phyloP scores from a whole-genome alignment of 306 rosid genomes.

The Coriaria nepalensis region DNA sequence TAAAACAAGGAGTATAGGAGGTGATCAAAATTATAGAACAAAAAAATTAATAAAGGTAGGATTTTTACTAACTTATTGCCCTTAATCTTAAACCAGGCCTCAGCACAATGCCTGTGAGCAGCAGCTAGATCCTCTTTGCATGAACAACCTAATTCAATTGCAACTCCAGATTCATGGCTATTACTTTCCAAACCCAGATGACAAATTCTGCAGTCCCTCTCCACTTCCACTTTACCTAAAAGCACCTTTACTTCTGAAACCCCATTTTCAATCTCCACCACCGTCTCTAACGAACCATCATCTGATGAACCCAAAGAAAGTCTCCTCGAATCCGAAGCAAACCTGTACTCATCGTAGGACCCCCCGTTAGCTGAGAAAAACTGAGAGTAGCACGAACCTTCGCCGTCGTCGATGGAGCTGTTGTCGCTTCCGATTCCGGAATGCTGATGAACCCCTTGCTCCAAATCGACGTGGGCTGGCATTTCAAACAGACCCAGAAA shows the following conservation, averaged over 20 bases:
- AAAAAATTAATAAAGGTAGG: conserved; percentile 1
- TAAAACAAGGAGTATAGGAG: no score
- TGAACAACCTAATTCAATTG: conserved; percentile 86
- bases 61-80: conserved; percentile 67
- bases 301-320: conserved; percentile 42
- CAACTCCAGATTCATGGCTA: conserved; percentile 70
- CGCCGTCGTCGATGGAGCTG: conserved; percentile 74
- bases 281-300: conserved; percentile 54
- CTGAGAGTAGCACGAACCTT: conserved; percentile 71
- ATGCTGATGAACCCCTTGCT: conserved; percentile 35
- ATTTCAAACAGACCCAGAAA: conserved; percentile 31
- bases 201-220: conserved; percentile 90
- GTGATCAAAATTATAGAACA: no score
- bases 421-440: conserved; percentile 43
- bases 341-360: conserved; percentile 65
- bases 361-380: conserved; percentile 87
- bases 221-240: conserved; percentile 63
- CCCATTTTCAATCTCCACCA: conserved; percentile 45
- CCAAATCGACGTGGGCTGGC: conserved; percentile 52
- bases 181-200: conserved; percentile 96
- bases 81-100: conserved; percentile 91
- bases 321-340: conserved; percentile 40
- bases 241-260: conserved; percentile 67
- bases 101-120: conserved; percentile 89
- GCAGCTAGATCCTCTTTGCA: conserved; percentile 89